Base-by-base conservation (phyloP, 148 eudicot genomes). In the Agrostemma githago region DNA sequence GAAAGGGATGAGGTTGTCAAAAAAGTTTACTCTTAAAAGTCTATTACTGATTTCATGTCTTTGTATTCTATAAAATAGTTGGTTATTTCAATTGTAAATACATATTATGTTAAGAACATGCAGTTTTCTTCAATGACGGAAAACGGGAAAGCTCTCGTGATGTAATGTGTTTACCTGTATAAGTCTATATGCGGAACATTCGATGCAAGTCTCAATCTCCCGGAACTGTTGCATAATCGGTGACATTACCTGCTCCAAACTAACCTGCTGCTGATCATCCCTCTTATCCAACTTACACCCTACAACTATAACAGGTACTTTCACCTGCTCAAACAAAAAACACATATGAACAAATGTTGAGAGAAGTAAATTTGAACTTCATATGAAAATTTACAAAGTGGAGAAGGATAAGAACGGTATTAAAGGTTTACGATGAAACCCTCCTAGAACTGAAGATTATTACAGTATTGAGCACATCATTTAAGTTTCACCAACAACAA, bases 191-290 rank as follows among this genome's bases (percentile, higher is more conserved):
- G 98, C 93, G 8, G 98, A 94, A 73, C 98, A 94, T 70, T 94
- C 98, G 20, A 91, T 89, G 76, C 97, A 94, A 64, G 96, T 94
- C 75, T 94, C 98, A 80, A 94, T 94, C 88, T 94, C 98, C 71
- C 96, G 89, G 83, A 89, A 94, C 70, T 92, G 93, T 74, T 94
- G 97, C 98, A 90, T 94, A 57, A 94, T 89, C 43, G 98, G 97
- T 15, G 96, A 88, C 97, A 94, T 92, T 77, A 90, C 92, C 87
- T 88, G 97, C 84, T 92, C 96, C 76, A 94, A 62, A 75, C 85
- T 92, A 73, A 86, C 77, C 72, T 88, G 84, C 44, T 88, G 88
- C 37, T 86, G 87, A 17, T 94, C 97, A 75, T 86, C 93, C 82
- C 97, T 88, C 82, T 86, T 76, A 82, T 94, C 98, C 81, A 94